Conservation (phyloP, 225 moss, liverwort and hornwort genomes). For the Bryoerythrophyllum caledonicum region DNA sequence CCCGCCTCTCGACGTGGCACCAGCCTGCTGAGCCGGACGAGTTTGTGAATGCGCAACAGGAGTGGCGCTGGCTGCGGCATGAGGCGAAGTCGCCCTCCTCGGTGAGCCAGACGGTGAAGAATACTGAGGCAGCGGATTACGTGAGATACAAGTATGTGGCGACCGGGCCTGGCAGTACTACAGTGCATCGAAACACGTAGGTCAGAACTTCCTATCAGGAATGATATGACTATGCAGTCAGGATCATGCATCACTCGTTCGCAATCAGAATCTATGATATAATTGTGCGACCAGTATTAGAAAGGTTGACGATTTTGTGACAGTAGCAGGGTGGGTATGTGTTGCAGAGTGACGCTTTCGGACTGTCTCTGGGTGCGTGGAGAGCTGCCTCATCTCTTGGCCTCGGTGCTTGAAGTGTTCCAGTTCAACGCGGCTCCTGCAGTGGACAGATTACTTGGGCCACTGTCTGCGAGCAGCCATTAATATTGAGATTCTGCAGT, state of each 20-base stretch:
- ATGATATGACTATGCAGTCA: not conserved
- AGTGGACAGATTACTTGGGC: not conserved
- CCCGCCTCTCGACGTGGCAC: slow-evolving; percentile 31
- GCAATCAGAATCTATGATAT: not conserved
- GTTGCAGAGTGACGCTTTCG: not conserved
- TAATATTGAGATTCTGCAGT: not conserved
- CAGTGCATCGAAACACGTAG: not conserved
- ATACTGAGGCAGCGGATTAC: not conserved
- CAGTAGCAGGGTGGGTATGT: not conserved
- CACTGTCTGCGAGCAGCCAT: not conserved
- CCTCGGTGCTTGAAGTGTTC: not conserved
- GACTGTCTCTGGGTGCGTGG: not conserved
- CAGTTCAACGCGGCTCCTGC: not conserved
- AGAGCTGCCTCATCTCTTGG: not conserved
- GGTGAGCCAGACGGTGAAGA: not conserved
- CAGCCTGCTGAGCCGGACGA: slow-evolving; percentile 22
- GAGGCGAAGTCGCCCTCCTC: not conserved
- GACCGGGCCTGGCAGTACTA: not conserved
- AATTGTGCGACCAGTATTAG: not conserved
- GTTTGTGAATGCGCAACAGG: not conserved
- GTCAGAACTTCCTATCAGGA: not conserved
- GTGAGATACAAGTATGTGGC: not conserved
- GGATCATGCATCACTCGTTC: not conserved
- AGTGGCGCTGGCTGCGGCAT: slow-evolving; percentile 17
- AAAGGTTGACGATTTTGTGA: not conserved